Evolutionary conservation across 768 basidiomycete species (phyloP).

Genomic region (Kwoniella mangroviensis): DNA sequence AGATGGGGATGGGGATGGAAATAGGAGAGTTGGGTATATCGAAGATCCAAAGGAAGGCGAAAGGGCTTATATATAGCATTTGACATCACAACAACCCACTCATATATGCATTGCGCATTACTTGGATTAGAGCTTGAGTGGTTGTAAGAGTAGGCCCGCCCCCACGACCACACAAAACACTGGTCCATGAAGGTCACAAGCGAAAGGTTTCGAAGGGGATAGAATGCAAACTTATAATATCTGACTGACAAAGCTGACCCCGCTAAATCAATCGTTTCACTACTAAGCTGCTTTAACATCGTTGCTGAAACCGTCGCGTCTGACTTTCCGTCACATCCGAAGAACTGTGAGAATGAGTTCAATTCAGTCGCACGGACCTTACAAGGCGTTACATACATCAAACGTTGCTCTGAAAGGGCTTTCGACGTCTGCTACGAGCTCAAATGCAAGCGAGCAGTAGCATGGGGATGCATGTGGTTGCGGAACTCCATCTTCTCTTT

Average conservation of each 20-base stretch:
- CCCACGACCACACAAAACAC: too few species aligned
- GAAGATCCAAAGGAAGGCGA: conserved; percentile 10
- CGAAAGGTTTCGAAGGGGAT: too few species aligned
- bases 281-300: too few species aligned
- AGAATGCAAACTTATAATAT: too few species aligned
- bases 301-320: neutral
- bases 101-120: too few species aligned
- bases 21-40: neutral
- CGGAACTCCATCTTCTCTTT: too few species aligned
- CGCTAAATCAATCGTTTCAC: too few species aligned
- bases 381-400: neutral
- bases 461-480: neutral
- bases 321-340: neutral
- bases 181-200: too few species aligned
- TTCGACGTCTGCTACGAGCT: neutral
- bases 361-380: neutral
- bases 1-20: neutral
- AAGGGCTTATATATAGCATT: conserved; percentile 9
- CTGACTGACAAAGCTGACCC: too few species aligned
- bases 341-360: neutral
- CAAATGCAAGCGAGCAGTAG: neutral
- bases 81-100: neutral
- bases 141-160: too few species aligned
- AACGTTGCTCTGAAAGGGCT: neutral
- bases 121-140: too few species aligned